These are phyloP conservation scores for Penicillium concentricum DNA, from an alignment of 2,329 filamentous ascomycete species.

Conservation along the genomic window DNA sequence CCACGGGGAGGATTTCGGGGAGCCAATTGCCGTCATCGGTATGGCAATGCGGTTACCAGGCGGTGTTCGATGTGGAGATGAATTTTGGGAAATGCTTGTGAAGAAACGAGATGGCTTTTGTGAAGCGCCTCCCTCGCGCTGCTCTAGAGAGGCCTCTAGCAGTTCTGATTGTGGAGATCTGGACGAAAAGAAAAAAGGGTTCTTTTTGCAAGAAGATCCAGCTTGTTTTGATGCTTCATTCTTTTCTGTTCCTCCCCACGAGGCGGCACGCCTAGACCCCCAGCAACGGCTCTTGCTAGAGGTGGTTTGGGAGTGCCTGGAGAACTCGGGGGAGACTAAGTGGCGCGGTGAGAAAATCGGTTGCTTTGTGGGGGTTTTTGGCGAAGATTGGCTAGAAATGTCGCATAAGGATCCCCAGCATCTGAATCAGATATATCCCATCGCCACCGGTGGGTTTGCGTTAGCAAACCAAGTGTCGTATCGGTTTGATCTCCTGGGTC, in stretches of 20 bases:
- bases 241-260: constrained; percentile 26
- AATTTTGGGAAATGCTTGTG: constrained; percentile 25
- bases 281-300: constrained; percentile 36
- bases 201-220: constrained; percentile 34
- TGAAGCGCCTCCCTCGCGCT: constrained; percentile 20
- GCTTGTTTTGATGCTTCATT: constrained; percentile 26
- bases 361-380: constrained; percentile 26
- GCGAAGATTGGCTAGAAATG: constrained; percentile 28
- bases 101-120: constrained; percentile 19
- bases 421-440: constrained; percentile 14
- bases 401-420: constrained; percentile 19
- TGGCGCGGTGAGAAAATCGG: constrained; percentile 34
- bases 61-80: constrained; percentile 10
- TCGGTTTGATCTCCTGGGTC: constrained; percentile 23
- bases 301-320: constrained; percentile 34
- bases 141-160: constrained; percentile 29
- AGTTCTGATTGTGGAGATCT: constrained; percentile 15
- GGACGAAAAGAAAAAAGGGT: constrained; percentile 17
- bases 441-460: constrained; percentile 18
- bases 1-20: background rate
- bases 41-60: constrained; percentile 28
- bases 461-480: constrained; percentile 28
- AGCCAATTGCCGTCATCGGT: constrained; percentile 23
- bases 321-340: constrained; percentile 30
- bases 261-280: constrained; percentile 30